Percentiles rank a stretch among this genome's conserved stretches.
phyloP scores from a whole-genome alignment of 306 rosid species.

The Lathyrus tuberosus region DNA sequence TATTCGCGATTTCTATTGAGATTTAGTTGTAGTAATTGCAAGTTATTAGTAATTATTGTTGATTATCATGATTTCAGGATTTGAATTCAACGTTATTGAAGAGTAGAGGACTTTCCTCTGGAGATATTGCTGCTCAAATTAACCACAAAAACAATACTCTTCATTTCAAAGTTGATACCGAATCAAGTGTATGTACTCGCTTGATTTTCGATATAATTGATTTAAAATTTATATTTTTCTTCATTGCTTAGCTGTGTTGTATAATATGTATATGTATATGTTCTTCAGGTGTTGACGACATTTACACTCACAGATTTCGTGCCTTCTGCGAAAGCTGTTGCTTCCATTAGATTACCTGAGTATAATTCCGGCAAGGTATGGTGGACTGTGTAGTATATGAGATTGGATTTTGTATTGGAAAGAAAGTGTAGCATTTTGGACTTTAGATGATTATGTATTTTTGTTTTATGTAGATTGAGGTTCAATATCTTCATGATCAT shows the following conservation, averaged over 20 bases:
- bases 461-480: constrained; percentile 57
- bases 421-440: constrained; percentile 23
- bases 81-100: constrained; percentile 60
- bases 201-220: constrained; percentile 7
- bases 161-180: constrained; percentile 63
- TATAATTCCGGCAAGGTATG: constrained; percentile 65
- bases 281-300: constrained; percentile 53
- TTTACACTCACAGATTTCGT: constrained; percentile 50
- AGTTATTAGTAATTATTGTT: background rate
- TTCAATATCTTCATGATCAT: constrained; percentile 65
- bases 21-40: background rate
- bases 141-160: constrained; percentile 47
- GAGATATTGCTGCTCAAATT: constrained; percentile 53
- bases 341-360: constrained; percentile 60
- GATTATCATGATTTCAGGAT: constrained; percentile 47
- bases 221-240: constrained; percentile 8
- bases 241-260: constrained; percentile 1
- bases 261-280: constrained; percentile 3
- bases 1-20: constrained; percentile 1
- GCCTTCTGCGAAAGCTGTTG: constrained; percentile 54
- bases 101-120: constrained; percentile 65
- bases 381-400: constrained; percentile 4
- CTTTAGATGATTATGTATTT: background rate
- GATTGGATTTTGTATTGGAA: background rate
- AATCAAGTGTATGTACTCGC: constrained; percentile 54